A percentile compares a stretch with the other conserved stretches of the same genome.
Conservation (phyloP, 2,329 filamentous ascomycete genomes). For the Calonectria multiphialidica region DNA sequence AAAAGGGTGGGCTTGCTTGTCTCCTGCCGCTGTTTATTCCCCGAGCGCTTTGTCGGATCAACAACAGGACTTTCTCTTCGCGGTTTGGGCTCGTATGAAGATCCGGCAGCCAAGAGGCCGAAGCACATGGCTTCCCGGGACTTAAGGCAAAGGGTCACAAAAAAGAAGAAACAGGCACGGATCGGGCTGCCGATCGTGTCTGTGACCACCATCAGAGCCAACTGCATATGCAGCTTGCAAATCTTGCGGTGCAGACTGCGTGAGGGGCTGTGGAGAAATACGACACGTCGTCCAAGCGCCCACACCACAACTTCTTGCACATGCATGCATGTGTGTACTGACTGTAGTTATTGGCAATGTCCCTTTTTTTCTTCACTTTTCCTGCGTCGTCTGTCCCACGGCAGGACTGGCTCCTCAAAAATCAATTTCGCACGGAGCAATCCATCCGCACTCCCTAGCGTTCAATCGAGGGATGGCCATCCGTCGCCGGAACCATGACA, state of each 20-base stretch:
- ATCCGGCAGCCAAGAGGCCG: not conserved
- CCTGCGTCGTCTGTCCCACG: not conserved
- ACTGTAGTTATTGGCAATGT: not conserved
- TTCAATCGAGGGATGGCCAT: not conserved
- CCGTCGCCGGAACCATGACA: not conserved
- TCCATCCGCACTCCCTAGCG: not conserved
- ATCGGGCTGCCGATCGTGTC: not conserved
- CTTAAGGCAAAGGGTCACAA: not conserved
- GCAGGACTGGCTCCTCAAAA: not conserved
- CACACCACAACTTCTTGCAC: not conserved
- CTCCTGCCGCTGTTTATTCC: not conserved
- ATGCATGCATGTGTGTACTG: no score
- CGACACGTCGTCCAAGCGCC: not conserved
- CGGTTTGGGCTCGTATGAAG: not conserved
- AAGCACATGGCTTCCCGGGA: not conserved
- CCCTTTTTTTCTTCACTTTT: not conserved
- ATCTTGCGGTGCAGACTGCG: not conserved
- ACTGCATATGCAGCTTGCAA: slow-evolving; percentile 3
- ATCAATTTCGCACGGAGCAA: not conserved
- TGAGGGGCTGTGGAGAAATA: not conserved
- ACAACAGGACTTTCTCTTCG: not conserved
- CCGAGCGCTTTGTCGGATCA: not conserved
- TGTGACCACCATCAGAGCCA: not conserved
- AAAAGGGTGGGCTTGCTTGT: not conserved
- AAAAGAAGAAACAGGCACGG: not conserved